Conservation (phyloP, 2,329 filamentous ascomycete genomes). For the Sarocladium brachiariae region DNA sequence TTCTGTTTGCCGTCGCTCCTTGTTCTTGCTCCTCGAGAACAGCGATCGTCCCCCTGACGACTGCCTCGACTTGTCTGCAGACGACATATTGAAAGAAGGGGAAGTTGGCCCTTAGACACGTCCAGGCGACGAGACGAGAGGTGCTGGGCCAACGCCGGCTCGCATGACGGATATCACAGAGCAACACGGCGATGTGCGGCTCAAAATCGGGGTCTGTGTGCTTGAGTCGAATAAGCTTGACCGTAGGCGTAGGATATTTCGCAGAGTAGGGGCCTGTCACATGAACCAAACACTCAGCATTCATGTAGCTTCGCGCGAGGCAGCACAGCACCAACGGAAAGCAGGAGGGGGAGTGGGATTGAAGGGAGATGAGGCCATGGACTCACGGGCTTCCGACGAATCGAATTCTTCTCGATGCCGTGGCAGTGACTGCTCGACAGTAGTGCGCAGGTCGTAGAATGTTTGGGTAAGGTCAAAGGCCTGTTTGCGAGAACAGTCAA, state of each 20-base stretch:
- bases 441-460: background rate
- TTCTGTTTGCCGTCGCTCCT: constrained; percentile 55
- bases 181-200: constrained; percentile 2
- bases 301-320: background rate
- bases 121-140: constrained; percentile 14
- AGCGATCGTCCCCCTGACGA: constrained; percentile 71
- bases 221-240: background rate
- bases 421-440: background rate
- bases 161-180: constrained; percentile 11
- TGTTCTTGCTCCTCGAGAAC: constrained; percentile 85
- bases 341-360: background rate
- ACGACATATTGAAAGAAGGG: constrained; percentile 40
- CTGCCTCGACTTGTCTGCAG: constrained; percentile 73
- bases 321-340: background rate
- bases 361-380: background rate
- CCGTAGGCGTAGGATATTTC: background rate
- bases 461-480: background rate
- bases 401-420: background rate
- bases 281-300: constrained; percentile 1
- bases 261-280: background rate
- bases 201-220: background rate
- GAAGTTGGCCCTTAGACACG: background rate
- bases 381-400: background rate
- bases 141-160: constrained; percentile 13
- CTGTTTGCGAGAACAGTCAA: background rate